A percentile compares a stretch with the other conserved stretches of the same genome.
These are phyloP conservation scores for Angomonas deanei DNA, from an alignment of 208 protist species.

Conservation along the genomic window DNA sequence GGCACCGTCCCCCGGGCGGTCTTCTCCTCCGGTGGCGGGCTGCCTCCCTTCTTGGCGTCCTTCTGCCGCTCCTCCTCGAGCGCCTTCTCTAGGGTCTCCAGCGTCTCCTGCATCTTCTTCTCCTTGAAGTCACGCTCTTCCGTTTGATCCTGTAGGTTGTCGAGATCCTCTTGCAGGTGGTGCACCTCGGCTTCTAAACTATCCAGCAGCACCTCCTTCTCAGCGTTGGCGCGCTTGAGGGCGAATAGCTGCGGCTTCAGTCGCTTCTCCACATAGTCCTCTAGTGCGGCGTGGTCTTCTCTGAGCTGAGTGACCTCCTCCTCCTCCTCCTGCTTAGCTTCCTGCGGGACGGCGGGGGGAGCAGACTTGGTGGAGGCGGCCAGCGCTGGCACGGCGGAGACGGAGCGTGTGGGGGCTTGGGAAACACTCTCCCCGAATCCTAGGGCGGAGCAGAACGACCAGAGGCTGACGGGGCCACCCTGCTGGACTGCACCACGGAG, in stretches of 20 bases:
- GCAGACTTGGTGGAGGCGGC: background rate
- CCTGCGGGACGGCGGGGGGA: background rate
- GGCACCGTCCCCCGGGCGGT: background rate
- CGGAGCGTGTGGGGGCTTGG: background rate
- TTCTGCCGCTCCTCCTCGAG: conserved; percentile 25
- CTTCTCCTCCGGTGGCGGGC: background rate
- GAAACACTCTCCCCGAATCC: no score
- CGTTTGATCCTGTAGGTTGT: conserved; percentile 18
- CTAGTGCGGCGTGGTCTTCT: conserved; percentile 19
- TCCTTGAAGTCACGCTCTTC: conserved; percentile 12
- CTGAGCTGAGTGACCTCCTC: conserved; percentile 7
- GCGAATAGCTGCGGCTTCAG: conserved; percentile 8
- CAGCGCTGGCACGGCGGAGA: background rate
- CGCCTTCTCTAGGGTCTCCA: conserved; percentile 24
- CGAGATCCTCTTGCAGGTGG: conserved; percentile 14
- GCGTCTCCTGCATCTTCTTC: conserved; percentile 37
- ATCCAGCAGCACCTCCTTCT: conserved; percentile 26
- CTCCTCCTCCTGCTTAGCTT: background rate
- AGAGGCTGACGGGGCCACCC: background rate
- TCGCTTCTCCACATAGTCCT: conserved; percentile 9
- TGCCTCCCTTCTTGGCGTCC: conserved; percentile 9
- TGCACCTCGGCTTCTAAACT: conserved; percentile 17
- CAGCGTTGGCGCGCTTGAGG: background rate
- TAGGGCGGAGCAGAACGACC: no score
- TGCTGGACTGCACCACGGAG: background rate